These are phyloP conservation scores for Phyllosticta ampelicida DNA, from an alignment of 2,329 filamentous ascomycete genomes.

Conservation along the genomic window DNA sequence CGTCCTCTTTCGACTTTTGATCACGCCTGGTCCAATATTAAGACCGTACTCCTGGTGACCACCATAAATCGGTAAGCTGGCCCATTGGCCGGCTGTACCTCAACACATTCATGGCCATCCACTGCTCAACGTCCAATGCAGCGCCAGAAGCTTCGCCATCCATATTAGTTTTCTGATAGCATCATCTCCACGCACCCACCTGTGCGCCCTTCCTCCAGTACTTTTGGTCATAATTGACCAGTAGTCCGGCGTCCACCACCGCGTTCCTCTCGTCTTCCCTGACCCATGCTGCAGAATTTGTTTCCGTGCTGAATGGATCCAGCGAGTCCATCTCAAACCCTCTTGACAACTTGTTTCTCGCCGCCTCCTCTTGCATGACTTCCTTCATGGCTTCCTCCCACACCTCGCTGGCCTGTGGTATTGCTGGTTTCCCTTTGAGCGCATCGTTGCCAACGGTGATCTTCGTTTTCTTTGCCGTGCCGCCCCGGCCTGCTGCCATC, in stretches of 20 bases:
- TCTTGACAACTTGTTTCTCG: slow-evolving; percentile 25
- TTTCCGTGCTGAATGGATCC: neutral
- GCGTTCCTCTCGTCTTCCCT: slow-evolving; percentile 16
- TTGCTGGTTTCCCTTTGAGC: slow-evolving; percentile 4
- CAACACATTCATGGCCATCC: neutral
- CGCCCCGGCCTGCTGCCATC: slow-evolving; percentile 38
- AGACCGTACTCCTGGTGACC: neutral
- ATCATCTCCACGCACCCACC: slow-evolving; percentile 18
- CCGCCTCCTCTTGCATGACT: slow-evolving; percentile 34
- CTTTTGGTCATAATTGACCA: slow-evolving; percentile 50
- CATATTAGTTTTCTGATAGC: neutral
- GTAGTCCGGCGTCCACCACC: slow-evolving; percentile 28
- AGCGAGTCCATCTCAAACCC: slow-evolving; percentile 12
- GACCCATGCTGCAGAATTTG: neutral
- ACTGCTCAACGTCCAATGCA: neutral
- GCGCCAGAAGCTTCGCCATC: neutral
- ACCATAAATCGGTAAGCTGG: neutral
- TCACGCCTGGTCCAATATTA: neutral
- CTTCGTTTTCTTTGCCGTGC: slow-evolving; percentile 18
- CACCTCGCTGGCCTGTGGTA: slow-evolving; percentile 35
- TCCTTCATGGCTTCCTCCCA: slow-evolving; percentile 47
- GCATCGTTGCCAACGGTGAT: slow-evolving; percentile 3
- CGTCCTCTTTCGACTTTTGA: neutral
- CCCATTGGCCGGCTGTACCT: neutral
- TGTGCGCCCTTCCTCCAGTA: slow-evolving; percentile 43